Evolutionary conservation across 768 basidiomycete genomes (phyloP).

Genomic region (Leccinum rimulosum): DNA sequence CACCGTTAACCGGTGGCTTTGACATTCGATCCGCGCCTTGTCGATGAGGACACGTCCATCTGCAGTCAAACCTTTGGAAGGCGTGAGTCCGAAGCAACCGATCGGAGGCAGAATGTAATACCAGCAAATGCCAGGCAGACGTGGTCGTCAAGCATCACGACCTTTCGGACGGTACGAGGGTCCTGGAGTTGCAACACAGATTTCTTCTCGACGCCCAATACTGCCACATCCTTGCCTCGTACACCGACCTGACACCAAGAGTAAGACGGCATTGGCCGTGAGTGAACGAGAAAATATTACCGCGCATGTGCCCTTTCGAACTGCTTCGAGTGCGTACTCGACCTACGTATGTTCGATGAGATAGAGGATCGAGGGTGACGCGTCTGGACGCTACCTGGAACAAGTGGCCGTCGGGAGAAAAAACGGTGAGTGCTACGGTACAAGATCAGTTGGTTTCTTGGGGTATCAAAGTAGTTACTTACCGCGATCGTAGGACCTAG

Average conservation of each 20-base stretch:
- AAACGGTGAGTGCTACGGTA: slow-evolving; percentile 84
- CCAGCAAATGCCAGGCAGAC: slow-evolving; percentile 97
- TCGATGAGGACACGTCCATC: slow-evolving; percentile 98
- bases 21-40: slow-evolving; percentile 96
- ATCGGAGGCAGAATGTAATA: slow-evolving; percentile 35
- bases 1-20: slow-evolving; percentile 93
- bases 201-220: slow-evolving; percentile 99
- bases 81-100: slow-evolving; percentile 9
- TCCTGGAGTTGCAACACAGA: slow-evolving; percentile 96
- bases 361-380: slow-evolving; percentile 20
- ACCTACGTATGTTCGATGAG: slow-evolving; percentile 55
- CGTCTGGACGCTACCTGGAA: slow-evolving; percentile 71
- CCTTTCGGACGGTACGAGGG: slow-evolving; percentile 95
- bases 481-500: slow-evolving; percentile 98
- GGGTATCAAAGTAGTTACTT: slow-evolving; percentile 11
- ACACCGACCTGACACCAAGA: slow-evolving; percentile 75
- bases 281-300: slow-evolving; percentile 44
- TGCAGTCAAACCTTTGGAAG: slow-evolving; percentile 79
- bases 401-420: slow-evolving; percentile 98
- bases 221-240: slow-evolving; percentile 90
- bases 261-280: slow-evolving; percentile 3
- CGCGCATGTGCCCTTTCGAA: slow-evolving; percentile 94
- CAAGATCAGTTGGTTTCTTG: slow-evolving; percentile 3
- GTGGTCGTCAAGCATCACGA: slow-evolving; percentile 98
- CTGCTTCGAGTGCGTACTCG: slow-evolving; percentile 98